phyloP scores from a whole-genome alignment of 371 early-diverging fungal species.

The Entomophthora muscae region DNA sequence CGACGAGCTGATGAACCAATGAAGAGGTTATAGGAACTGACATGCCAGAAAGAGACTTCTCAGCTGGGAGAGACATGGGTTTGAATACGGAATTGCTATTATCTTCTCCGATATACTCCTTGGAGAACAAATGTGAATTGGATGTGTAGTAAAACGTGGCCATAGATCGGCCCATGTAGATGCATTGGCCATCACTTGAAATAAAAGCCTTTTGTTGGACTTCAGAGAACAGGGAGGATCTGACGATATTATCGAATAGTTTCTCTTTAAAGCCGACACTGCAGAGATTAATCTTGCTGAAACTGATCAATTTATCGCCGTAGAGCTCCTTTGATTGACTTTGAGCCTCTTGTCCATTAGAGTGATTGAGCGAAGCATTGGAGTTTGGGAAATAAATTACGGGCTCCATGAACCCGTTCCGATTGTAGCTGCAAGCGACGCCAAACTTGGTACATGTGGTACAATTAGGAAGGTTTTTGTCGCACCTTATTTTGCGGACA shows the following conservation, averaged over 20 bases:
- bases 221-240: background rate
- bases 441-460: background rate
- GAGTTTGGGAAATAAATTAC: background rate
- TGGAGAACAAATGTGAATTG: background rate
- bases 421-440: background rate
- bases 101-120: background rate
- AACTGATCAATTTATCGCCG: background rate
- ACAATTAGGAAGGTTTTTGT: background rate
- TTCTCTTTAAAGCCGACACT: background rate
- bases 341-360: background rate
- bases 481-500: background rate
- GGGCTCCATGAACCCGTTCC: background rate
- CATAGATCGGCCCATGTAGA: background rate
- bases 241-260: too few species aligned
- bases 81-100: too few species aligned
- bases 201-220: background rate
- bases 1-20: background rate
- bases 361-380: background rate
- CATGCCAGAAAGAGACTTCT: background rate
- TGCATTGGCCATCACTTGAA: background rate
- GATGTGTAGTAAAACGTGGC: background rate
- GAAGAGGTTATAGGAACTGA: too few species aligned
- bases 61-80: background rate
- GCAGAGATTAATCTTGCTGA: background rate
- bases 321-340: background rate